phyloP scores from a whole-genome alignment of 163 green algal species.

The Coccomyxa subellipsoidea region DNA sequence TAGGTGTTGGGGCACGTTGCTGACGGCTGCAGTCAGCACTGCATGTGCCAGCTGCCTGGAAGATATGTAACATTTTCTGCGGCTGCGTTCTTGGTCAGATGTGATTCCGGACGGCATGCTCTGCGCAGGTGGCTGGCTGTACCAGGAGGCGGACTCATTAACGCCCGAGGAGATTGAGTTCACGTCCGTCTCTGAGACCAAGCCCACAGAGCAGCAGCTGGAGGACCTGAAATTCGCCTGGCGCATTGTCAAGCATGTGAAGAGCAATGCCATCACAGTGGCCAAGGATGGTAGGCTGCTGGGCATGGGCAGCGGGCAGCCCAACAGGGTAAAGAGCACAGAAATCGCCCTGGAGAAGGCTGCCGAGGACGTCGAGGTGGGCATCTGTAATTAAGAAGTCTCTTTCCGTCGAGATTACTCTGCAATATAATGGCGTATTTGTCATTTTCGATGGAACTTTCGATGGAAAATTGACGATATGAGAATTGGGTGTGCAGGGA shows the following conservation, averaged over 20 bases:
- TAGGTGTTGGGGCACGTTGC: no score
- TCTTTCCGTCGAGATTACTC: no score
- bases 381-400: no score
- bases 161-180: slow-evolving; percentile 83
- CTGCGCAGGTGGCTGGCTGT: slow-evolving; percentile 73
- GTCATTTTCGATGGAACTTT: no score
- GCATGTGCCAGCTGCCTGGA: no score
- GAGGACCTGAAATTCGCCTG: slow-evolving; percentile 96
- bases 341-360: slow-evolving; percentile 96
- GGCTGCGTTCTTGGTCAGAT: no score
- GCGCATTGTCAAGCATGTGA: slow-evolving; percentile 96
- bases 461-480: no score
- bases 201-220: slow-evolving; percentile 87
- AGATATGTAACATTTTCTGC: no score
- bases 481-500: slow-evolving; percentile 49
- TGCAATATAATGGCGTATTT: no score
- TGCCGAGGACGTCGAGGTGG: slow-evolving; percentile 55
- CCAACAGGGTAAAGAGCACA: slow-evolving; percentile 92
- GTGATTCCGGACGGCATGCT: no score
- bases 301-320: slow-evolving; percentile 97
- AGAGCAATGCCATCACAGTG: slow-evolving; percentile 97
- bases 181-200: slow-evolving; percentile 75
- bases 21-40: no score
- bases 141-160: slow-evolving; percentile 84
- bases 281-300: slow-evolving; percentile 86